A percentile compares a stretch with the other conserved stretches of the same genome.
phyloP scores from a whole-genome alignment of 2,329 filamentous ascomycete genomes.

The Trichoderma sp. region DNA sequence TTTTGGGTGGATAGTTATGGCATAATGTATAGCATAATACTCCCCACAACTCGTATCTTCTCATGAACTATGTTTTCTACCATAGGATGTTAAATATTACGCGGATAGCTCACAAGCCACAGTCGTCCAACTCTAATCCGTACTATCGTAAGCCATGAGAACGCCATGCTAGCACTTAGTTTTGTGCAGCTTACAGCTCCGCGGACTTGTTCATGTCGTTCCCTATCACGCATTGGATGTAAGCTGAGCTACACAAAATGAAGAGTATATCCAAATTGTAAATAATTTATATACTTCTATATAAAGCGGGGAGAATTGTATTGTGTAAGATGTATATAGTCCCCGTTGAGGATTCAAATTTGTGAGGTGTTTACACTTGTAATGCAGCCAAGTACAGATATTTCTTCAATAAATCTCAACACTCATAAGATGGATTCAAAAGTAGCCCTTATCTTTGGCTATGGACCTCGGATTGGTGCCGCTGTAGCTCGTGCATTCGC shows the following conservation, averaged over 20 bases:
- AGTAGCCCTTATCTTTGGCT: background rate
- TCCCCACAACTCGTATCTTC: background rate
- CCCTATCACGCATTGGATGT: background rate
- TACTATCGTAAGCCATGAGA: background rate
- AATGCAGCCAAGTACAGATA: background rate
- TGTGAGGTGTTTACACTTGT: background rate
- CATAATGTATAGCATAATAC: background rate
- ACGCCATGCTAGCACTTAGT: background rate
- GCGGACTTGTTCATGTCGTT: background rate
- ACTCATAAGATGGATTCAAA: background rate
- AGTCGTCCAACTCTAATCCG: background rate
- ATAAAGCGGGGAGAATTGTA: background rate
- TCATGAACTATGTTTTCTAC: background rate
- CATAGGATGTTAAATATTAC: background rate
- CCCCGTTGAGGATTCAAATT: no score
- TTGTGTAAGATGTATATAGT: background rate
- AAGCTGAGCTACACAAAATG: background rate
- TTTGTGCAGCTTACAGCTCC: background rate
- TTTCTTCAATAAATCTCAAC: background rate
- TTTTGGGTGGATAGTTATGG: background rate
- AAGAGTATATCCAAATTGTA: background rate
- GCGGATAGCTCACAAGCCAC: background rate
- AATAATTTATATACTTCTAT: background rate
- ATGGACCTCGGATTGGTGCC: background rate
- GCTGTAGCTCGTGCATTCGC: conserved; percentile 1